Evolutionary conservation across 495 filamentous ascomycete genomes (phyloP), one percentile per base, ranked within the genome.

Genomic region (Hypoxylon lenormandii): DNA sequence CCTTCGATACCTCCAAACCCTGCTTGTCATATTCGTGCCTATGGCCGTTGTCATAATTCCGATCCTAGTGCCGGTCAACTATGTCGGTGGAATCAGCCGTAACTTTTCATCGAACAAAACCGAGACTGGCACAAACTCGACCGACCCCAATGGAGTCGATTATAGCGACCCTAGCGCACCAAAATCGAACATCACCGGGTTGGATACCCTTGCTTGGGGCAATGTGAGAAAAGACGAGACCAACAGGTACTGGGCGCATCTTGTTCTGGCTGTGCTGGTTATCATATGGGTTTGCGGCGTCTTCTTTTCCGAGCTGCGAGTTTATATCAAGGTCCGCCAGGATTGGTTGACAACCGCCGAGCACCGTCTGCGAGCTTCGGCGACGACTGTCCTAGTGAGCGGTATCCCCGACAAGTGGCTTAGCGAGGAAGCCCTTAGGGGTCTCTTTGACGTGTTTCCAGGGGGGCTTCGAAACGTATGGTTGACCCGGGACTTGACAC

Each of bases 401-500:
- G 89, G 88, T 21, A 97, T 98, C 60, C 95, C 95, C 15, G 82
- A 85, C 28, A 92, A 92, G 72, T 98, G 94, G 94, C 86, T 96
- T 11, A 90, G 85, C 21, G 82, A 91, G 43, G 88, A 96, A 52
- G 91, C 92, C 8, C 82, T 98, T 11, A 84, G 89, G 42, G 88
- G 86, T 0, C 82, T 98, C n/a, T 98, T 95, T 70, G 95, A 98
- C 77, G 93, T 98, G 5, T 98, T 97, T 72, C 95, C 95, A 2
- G 95, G 95, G 42, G 95, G 95, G 48, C 89, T 98, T 75, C 88
- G 93, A 55, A 97, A 97, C 76, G 93, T 98, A 33, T 98, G 94
- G 92, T 90, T 97, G 64, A 97, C 97, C 54, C 89, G 95, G 19
- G 92, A 98, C 73, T 94, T 90, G 60, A 92, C 95, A 55, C 88